A percentile compares a stretch with the other conserved stretches of the same genome.
phyloP scores from a whole-genome alignment of 805 yeast genomes.

The Nakazawaea holstii region DNA sequence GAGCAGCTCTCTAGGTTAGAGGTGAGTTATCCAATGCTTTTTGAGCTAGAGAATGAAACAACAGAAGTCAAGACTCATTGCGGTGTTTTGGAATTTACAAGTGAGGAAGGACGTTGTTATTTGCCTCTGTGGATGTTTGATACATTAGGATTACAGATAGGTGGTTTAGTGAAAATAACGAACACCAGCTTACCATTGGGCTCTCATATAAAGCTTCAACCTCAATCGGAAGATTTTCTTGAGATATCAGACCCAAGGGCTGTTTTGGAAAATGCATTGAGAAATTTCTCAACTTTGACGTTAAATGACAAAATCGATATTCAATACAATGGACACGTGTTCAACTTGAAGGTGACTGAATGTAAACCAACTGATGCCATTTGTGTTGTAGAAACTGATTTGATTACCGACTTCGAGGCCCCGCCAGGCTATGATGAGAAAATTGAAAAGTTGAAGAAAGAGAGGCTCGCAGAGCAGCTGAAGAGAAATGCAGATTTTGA shows the following conservation, averaged over 20 bases:
- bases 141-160: constrained; percentile 67
- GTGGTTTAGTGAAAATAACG: constrained; percentile 71
- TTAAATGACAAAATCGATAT: constrained; percentile 81
- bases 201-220: constrained; percentile 85
- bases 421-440: constrained; percentile 90
- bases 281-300: constrained; percentile 85
- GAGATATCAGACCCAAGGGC: constrained; percentile 97
- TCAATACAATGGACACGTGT: constrained; percentile 72
- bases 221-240: constrained; percentile 88
- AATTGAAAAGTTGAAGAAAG: constrained; percentile 18
- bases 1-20: constrained; percentile 85
- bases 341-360: constrained; percentile 79
- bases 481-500: constrained; percentile 33
- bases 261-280: constrained; percentile 84
- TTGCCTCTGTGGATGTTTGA: constrained; percentile 96
- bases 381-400: constrained; percentile 94
- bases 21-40: constrained; percentile 94
- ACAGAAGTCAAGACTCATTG: constrained; percentile 63
- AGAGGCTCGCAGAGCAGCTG: constrained; percentile 9
- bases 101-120: constrained; percentile 95
- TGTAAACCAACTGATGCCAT: constrained; percentile 82
- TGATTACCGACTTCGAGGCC: constrained; percentile 96
- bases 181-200: constrained; percentile 83
- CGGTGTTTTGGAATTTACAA: constrained; percentile 93
- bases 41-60: constrained; percentile 66